Conservation (phyloP, 305 asterid species). For the Solanum aculeatissimum region DNA sequence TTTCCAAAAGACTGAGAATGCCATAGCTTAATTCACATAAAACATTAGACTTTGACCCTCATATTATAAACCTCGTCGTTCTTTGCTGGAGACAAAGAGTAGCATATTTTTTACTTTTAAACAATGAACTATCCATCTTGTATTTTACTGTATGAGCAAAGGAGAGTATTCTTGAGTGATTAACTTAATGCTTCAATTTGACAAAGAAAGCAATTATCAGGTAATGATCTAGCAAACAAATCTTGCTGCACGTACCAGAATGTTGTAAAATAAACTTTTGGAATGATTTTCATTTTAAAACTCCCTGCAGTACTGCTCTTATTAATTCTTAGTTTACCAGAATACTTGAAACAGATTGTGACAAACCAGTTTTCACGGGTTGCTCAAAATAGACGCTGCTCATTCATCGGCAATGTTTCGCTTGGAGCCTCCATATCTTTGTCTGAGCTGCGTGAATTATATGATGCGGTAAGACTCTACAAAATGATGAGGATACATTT, state of each 20-base stretch:
- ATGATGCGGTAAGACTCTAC: constrained; percentile 57
- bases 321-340: constrained; percentile 24
- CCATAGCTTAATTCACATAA: background rate
- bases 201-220: background rate
- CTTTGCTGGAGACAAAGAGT: background rate
- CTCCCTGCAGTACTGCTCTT: background rate
- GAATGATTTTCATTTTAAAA: background rate
- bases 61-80: background rate
- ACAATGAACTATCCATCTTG: background rate
- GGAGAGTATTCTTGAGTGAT: background rate
- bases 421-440: constrained; percentile 71
- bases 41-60: background rate
- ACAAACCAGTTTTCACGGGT: constrained; percentile 80
- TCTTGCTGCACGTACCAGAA: background rate
- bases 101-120: background rate
- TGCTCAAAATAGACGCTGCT: constrained; percentile 61
- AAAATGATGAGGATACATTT: background rate
- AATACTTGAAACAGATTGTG: constrained; percentile 60
- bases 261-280: background rate
- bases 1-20: background rate
- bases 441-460: constrained; percentile 67
- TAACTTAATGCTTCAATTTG: background rate
- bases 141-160: background rate
- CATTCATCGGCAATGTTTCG: constrained; percentile 77
- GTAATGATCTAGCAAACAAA: background rate